Evolutionary conservation across 208 protist species (phyloP).

Genomic region (Crithidia bombi): DNA sequence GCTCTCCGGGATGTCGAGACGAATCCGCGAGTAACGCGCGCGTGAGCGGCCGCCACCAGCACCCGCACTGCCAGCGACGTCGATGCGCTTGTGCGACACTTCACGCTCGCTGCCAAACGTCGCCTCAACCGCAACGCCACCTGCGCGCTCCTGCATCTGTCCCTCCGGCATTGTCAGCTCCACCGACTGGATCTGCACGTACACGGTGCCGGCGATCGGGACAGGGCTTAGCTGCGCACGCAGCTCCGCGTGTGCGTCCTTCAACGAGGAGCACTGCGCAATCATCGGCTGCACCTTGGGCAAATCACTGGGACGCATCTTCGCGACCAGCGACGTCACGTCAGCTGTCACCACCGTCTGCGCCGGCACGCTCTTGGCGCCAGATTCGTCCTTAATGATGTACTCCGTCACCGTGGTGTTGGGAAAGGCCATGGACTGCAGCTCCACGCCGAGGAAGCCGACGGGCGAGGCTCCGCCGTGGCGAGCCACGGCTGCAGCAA

Average conservation of each 20-base stretch:
- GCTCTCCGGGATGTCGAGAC: conserved; percentile 41
- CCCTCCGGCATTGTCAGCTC: conserved; percentile 49
- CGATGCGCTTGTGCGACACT: conserved; percentile 40
- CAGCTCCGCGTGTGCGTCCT: conserved; percentile 70
- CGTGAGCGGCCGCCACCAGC: not conserved
- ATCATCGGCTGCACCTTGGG: conserved; percentile 75
- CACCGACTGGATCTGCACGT: conserved; percentile 70
- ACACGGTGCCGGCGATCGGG: conserved; percentile 61
- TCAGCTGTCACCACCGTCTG: conserved; percentile 60
- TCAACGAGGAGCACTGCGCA: conserved; percentile 55
- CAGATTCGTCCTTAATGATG: conserved; percentile 25
- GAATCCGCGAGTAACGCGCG: conserved; percentile 37
- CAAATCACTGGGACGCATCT: conserved; percentile 63
- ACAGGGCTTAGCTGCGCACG: conserved; percentile 49
- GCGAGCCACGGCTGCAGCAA: not conserved
- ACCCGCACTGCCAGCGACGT: not conserved
- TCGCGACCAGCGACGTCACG: conserved; percentile 72
- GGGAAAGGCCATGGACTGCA: conserved; percentile 80
- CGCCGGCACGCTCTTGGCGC: conserved; percentile 21
- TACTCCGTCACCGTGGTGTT: conserved; percentile 53
- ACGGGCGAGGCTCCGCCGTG: conserved; percentile 18
- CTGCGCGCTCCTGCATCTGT: conserved; percentile 37
- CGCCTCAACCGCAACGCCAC: conserved; percentile 51
- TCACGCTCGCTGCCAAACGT: conserved; percentile 50
- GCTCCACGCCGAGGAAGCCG: conserved; percentile 62